Conservation (phyloP, 2,329 filamentous ascomycete genomes). For the Dactylonectria macrodidyma region DNA sequence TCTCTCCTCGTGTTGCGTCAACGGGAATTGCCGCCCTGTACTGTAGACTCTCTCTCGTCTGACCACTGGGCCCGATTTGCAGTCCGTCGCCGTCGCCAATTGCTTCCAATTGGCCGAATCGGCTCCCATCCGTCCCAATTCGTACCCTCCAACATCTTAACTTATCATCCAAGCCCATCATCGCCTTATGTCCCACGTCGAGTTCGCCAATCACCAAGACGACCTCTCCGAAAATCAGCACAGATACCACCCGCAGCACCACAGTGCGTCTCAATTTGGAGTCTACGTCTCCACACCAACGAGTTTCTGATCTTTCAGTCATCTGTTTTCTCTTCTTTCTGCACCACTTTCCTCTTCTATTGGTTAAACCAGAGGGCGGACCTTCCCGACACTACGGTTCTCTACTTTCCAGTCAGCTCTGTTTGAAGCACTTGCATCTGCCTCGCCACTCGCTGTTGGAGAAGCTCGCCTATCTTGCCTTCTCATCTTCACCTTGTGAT, state of each 20-base stretch:
- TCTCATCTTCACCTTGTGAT: background rate
- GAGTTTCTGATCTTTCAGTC: conserved; percentile 18
- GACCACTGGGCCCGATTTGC: background rate
- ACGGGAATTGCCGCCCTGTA: conserved; percentile 16
- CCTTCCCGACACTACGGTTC: conserved; percentile 4
- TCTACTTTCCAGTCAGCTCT: background rate
- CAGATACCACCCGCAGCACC: background rate
- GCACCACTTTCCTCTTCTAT: conserved; percentile 20
- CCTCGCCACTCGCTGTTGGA: background rate
- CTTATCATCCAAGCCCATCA: conserved; percentile 18
- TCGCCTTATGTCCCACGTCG: conserved; percentile 37
- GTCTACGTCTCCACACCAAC: background rate
- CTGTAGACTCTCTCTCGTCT: background rate
- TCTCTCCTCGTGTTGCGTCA: background rate
- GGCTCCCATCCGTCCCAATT: conserved; percentile 22
- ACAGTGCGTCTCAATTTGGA: background rate
- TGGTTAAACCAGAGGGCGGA: conserved; percentile 32
- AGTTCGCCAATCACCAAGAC: conserved; percentile 30
- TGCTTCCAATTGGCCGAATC: conserved; percentile 35
- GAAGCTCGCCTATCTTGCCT: background rate
- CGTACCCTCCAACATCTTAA: conserved; percentile 18
- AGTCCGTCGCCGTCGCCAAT: background rate
- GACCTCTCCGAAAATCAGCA: conserved; percentile 4
- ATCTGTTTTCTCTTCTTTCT: conserved; percentile 19
- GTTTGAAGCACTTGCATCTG: background rate